Conservation (phyloP, 2,329 filamentous ascomycete species). For the Xylariales sp. region DNA sequence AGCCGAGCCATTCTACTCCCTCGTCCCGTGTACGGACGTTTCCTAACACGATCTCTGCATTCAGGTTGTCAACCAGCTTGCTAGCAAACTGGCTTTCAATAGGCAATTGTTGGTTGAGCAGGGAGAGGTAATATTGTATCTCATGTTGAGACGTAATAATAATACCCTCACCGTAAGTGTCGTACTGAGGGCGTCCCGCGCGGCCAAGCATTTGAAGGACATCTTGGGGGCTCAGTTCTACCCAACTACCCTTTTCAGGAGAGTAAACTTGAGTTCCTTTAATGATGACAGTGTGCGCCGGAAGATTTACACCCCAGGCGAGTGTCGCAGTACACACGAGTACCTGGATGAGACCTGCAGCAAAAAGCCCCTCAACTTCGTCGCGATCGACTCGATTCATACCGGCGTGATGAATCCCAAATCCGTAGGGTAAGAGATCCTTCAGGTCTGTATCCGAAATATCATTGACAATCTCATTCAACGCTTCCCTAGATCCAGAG, state of each 20-base stretch:
- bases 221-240: conserved; percentile 96
- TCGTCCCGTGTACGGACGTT: conserved; percentile 93
- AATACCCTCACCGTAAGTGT: conserved; percentile 97
- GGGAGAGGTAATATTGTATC: conserved; percentile 95
- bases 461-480: conserved; percentile 84
- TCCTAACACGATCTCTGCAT: conserved; percentile 94
- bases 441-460: conserved; percentile 90
- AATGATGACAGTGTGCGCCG: conserved; percentile 97
- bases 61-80: conserved; percentile 93
- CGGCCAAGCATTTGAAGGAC: conserved; percentile 98
- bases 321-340: conserved; percentile 98
- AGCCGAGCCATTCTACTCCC: conserved; percentile 98
- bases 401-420: conserved; percentile 98
- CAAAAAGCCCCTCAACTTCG: conserved; percentile 94
- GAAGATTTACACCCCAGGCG: conserved; percentile 98
- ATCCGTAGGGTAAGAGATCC: conserved; percentile 93
- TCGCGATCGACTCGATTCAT: conserved; percentile 96
- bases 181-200: conserved; percentile 94
- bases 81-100: conserved; percentile 97
- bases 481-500: conserved; percentile 87
- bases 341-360: conserved; percentile 90
- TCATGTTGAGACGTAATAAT: conserved; percentile 97
- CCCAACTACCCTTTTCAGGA: conserved; percentile 98
- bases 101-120: conserved; percentile 95
- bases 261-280: conserved; percentile 99